Evolutionary conservation across 179 eudicot species (phyloP), one percentile per base, ranked within the genome.

Genomic region (Beta corolliflora): DNA sequence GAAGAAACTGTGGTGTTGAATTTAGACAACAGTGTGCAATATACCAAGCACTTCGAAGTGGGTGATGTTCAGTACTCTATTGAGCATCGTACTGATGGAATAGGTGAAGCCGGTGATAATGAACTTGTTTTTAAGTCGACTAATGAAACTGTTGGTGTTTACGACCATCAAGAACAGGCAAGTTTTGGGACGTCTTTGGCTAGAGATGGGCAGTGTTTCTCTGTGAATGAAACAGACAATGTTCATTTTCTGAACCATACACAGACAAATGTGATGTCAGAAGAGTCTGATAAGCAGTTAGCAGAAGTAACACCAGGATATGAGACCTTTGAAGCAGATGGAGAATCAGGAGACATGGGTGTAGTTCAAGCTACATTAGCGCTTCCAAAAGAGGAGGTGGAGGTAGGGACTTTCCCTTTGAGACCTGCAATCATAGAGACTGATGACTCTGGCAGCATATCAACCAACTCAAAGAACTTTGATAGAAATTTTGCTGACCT

Each of bases 401-500:
- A 76, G 25, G 90, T 88, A 71, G 95, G 91, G 85, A 91, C 88
- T 14, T 94, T 92, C 85, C 95, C 97, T 7, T 68, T 91, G 79
- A 82, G 80, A 77, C 85, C 88, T 52, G 82, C 83, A 81, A 64
- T 86, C 60, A 80, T 65, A 77, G 82, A 64, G 70, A 58, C 75
- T 70, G 56, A 80, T 86, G 87, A 69, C 64, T 21, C 75, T 69
- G 88, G 87, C 71, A 86, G 46, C 19, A 56, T 69, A 71, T 86
- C 81, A 48, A 71, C 72, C 65, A 83, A 81, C 45, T 18, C 75
- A 36, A 72, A 54, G 64, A 78, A 53, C 12, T 3, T 77, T 16
- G 54, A 72, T 69, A 84, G 71, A 75, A 58, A 58, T 70, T 52
- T 71, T 68, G 83, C 70, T 66, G 80, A 81, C 71, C 45, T 68